phyloP scores from a whole-genome alignment of 164 flowering plant species.

The Warburgia ugandensis region DNA sequence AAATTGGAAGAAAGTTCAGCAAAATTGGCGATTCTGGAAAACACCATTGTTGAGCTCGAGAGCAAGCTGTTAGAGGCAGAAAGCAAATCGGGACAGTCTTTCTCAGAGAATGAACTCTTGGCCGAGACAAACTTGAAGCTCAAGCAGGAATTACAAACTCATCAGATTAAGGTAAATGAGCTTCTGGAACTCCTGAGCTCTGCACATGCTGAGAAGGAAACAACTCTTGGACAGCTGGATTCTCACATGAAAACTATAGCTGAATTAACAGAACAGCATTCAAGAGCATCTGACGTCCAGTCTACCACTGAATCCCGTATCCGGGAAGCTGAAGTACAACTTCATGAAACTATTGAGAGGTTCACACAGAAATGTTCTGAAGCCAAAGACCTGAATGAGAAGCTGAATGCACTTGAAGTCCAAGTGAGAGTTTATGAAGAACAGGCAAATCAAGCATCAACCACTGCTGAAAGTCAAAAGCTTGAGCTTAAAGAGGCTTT shows the following conservation, averaged over 20 bases:
- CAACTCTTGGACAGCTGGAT: constrained; percentile 37
- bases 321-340: constrained; percentile 35
- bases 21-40: constrained; percentile 39
- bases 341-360: constrained; percentile 39
- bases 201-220: constrained; percentile 50
- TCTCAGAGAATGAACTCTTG: constrained; percentile 55
- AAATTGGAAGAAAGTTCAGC: constrained; percentile 41
- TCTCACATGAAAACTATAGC: constrained; percentile 42
- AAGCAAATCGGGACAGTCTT: constrained; percentile 41
- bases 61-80: constrained; percentile 46
- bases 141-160: constrained; percentile 19
- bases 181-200: constrained; percentile 49
- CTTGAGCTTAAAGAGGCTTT: constrained; percentile 57
- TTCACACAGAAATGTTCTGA: constrained; percentile 37
- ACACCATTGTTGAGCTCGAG: constrained; percentile 42
- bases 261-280: constrained; percentile 56
- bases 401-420: constrained; percentile 35
- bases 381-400: constrained; percentile 51
- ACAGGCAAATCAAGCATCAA: constrained; percentile 37
- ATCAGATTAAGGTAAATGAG: constrained; percentile 41
- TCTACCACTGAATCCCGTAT: constrained; percentile 36
- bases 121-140: constrained; percentile 63
- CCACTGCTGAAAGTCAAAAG: constrained; percentile 33
- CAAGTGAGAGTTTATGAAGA: constrained; percentile 35
- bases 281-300: constrained; percentile 41